Conservation (phyloP, 2,329 filamentous ascomycete species). For the Septoria linicola region DNA sequence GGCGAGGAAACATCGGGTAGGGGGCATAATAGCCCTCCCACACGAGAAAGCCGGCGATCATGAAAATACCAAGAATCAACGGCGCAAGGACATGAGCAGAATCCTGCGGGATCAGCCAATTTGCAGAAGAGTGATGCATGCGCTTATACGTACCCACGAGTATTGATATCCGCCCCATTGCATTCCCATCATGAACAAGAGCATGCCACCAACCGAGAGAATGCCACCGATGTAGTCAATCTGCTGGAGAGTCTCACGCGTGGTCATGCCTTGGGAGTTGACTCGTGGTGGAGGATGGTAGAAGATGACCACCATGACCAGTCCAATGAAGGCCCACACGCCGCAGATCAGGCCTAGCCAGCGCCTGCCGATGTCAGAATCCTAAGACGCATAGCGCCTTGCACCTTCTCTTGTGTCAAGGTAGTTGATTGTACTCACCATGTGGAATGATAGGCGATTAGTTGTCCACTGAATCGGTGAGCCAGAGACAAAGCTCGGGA, state of each 20-base stretch:
- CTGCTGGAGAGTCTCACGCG: constrained; percentile 43
- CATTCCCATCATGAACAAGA: constrained; percentile 51
- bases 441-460: constrained; percentile 49
- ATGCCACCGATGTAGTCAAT: constrained; percentile 56
- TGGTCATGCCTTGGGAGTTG: constrained; percentile 44
- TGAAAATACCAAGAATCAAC: constrained; percentile 34
- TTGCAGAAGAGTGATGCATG: neutral
- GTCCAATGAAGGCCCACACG: constrained; percentile 52
- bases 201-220: constrained; percentile 51
- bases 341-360: constrained; percentile 56
- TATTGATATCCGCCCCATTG: constrained; percentile 31
- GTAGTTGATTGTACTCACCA: constrained; percentile 48
- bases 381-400: too few relatives aligned
- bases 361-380: constrained; percentile 27
- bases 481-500: neutral
- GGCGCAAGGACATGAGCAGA: constrained; percentile 36
- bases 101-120: neutral
- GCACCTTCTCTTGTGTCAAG: too few relatives aligned
- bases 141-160: neutral
- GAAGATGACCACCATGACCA: constrained; percentile 53
- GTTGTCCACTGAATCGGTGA: constrained; percentile 47
- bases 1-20: constrained; percentile 33
- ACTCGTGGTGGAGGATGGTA: constrained; percentile 55
- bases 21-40: constrained; percentile 36
- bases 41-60: constrained; percentile 37